Conservation (phyloP, 2,329 filamentous ascomycete genomes). For the Phoma sp. region DNA sequence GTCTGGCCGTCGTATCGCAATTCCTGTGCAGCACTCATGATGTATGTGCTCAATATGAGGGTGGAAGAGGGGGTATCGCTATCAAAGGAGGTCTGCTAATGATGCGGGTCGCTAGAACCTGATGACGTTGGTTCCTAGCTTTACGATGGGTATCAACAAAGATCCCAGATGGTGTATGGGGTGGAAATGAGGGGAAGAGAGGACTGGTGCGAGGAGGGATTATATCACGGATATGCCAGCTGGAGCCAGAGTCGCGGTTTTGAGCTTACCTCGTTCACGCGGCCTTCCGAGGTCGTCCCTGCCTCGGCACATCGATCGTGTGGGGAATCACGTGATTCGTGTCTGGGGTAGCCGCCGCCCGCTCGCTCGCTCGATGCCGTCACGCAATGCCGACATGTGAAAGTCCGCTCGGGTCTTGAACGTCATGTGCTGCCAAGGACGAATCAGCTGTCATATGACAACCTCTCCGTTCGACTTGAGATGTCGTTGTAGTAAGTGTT, state of each 20-base stretch:
- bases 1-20: slow-evolving; percentile 88
- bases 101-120: slow-evolving; percentile 8
- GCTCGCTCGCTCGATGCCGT: not conserved
- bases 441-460: not conserved
- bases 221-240: slow-evolving; percentile 6
- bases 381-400: slow-evolving; percentile 15
- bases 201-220: not conserved
- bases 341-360: slow-evolving; percentile 10
- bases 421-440: slow-evolving; percentile 5
- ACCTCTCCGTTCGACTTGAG: too few relatives aligned
- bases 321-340: slow-evolving; percentile 14
- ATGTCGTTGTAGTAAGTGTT: too few relatives aligned
- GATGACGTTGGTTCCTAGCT: slow-evolving; percentile 9
- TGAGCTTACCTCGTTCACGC: slow-evolving; percentile 15
- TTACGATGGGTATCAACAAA: slow-evolving; percentile 13
- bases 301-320: slow-evolving; percentile 13
- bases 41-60: slow-evolving; percentile 9
- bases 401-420: not conserved
- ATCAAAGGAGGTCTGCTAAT: not conserved
- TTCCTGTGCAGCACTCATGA: slow-evolving; percentile 48
- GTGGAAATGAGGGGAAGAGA: not conserved
- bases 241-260: slow-evolving; percentile 17
- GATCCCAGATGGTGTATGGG: slow-evolving; percentile 3
- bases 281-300: slow-evolving; percentile 17
- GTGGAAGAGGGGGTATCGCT: not conserved